phyloP scores from a whole-genome alignment of 352 stramenopile genomes.

The Globisporangium perplexum region DNA sequence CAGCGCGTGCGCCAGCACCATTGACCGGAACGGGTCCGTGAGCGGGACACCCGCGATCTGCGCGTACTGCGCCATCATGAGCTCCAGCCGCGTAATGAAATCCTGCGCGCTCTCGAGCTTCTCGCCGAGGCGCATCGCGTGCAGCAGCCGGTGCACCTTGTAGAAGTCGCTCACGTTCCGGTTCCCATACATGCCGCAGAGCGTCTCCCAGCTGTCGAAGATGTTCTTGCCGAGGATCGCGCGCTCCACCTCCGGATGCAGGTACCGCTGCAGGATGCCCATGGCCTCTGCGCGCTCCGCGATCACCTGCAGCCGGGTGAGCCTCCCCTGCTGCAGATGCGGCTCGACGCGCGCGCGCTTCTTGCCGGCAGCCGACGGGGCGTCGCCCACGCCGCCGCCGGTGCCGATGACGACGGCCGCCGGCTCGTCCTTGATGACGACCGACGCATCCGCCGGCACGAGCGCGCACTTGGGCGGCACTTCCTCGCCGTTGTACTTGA shows the following conservation, averaged over 20 bases:
- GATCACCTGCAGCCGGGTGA: slow-evolving; percentile 34
- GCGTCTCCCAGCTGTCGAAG: slow-evolving; percentile 40
- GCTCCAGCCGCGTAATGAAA: slow-evolving; percentile 34
- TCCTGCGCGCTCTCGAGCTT: slow-evolving; percentile 27
- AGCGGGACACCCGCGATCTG: slow-evolving; percentile 27
- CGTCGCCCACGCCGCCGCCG: no score
- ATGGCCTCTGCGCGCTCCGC: slow-evolving; percentile 38
- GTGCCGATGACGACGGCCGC: no score
- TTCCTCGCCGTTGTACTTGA: slow-evolving; percentile 35
- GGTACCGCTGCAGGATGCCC: slow-evolving; percentile 37
- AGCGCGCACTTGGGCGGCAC: slow-evolving; percentile 25
- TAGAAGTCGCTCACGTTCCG: slow-evolving; percentile 26
- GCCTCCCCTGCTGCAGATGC: slow-evolving; percentile 5
- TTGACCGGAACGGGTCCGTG: slow-evolving; percentile 34
- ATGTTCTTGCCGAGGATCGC: slow-evolving; percentile 46
- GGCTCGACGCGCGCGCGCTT: neutral
- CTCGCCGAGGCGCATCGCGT: slow-evolving; percentile 36
- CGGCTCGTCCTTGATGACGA: slow-evolving; percentile 11
- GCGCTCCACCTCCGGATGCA: slow-evolving; percentile 39
- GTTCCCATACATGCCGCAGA: slow-evolving; percentile 38
- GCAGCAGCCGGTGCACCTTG: slow-evolving; percentile 37
- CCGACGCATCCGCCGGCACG: slow-evolving; percentile 11
- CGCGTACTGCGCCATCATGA: slow-evolving; percentile 36
- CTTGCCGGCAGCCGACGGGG: slow-evolving; percentile 1
- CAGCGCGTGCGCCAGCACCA: slow-evolving; percentile 28